A percentile compares a stretch with the other conserved stretches of the same genome.
Evolutionary conservation across 495 filamentous ascomycete genomes (phyloP).

Genomic region (Penicillium angulare): DNA sequence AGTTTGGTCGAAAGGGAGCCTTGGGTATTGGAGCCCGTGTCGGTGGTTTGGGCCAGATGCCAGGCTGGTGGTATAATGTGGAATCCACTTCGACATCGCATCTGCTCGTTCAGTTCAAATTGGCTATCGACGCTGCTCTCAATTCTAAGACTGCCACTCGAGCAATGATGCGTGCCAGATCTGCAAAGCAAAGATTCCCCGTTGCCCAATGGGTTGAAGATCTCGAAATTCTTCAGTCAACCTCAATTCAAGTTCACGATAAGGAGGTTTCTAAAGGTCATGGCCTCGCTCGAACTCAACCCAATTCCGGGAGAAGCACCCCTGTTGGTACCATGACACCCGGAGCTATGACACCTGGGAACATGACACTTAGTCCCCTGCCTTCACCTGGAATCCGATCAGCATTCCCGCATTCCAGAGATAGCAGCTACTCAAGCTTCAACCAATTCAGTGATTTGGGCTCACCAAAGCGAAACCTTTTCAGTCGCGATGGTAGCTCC

Average conservation of each 20-base stretch:
- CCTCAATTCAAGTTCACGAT: conserved; percentile 47
- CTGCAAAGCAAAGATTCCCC: conserved; percentile 73
- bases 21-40: conserved; percentile 68
- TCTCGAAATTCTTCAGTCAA: conserved; percentile 59
- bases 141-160: conserved; percentile 57
- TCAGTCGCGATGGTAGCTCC: conserved; percentile 35
- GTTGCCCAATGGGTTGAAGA: conserved; percentile 67
- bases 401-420: conserved; percentile 23
- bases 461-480: conserved; percentile 44
- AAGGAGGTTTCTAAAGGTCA: conserved; percentile 37
- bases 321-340: conserved; percentile 29
- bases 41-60: conserved; percentile 72
- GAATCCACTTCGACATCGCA: conserved; percentile 70
- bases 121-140: conserved; percentile 66
- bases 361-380: conserved; percentile 26
- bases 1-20: conserved; percentile 76
- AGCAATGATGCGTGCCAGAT: conserved; percentile 69
- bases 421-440: conserved; percentile 28
- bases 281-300: conserved; percentile 23
- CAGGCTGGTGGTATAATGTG: conserved; percentile 69
- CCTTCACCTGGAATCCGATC: conserved; percentile 44
- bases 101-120: conserved; percentile 67
- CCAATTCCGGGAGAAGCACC: conserved; percentile 36
- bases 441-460: conserved; percentile 47
- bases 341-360: conserved; percentile 21